phyloP scores from a whole-genome alignment of 164 flowering plant genomes.

The Echeveria elegans region DNA sequence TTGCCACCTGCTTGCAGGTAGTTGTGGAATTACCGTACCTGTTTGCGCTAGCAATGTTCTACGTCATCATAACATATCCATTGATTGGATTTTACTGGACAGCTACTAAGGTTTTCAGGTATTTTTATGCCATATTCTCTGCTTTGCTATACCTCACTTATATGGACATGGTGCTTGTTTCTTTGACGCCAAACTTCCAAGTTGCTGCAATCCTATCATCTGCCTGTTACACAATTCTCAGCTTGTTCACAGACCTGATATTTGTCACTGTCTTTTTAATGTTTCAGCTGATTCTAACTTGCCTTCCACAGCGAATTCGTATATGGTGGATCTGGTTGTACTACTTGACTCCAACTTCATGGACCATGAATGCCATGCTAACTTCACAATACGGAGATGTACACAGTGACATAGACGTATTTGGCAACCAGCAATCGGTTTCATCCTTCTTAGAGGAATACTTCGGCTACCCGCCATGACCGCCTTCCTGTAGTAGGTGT shows the following conservation, averaged over 20 bases:
- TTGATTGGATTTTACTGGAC: neutral
- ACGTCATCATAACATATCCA: constrained; percentile 6
- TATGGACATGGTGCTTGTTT: constrained; percentile 9
- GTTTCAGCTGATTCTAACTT: neutral
- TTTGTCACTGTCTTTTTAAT: neutral
- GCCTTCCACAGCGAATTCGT: constrained; percentile 28
- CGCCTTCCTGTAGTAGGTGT: constrained; percentile 20
- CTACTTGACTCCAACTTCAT: constrained; percentile 29
- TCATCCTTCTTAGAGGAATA: constrained; percentile 29
- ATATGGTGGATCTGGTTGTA: constrained; percentile 46
- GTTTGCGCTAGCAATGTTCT: constrained; percentile 3
- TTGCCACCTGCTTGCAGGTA: no score
- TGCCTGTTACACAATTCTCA: constrained; percentile 5
- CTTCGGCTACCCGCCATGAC: constrained; percentile 31
- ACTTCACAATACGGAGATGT: constrained; percentile 42
- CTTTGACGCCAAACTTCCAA: constrained; percentile 9
- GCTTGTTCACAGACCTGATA: constrained; percentile 8
- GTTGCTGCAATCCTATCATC: constrained; percentile 2
- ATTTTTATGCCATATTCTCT: constrained; percentile 11
- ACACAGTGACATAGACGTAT: constrained; percentile 17
- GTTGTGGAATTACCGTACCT: constrained; percentile 6
- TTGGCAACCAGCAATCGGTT: constrained; percentile 24
- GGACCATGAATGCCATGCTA: constrained; percentile 32
- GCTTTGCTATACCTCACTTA: constrained; percentile 9
- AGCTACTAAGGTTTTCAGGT: constrained; percentile 8